Percentiles rank a stretch among this genome's conserved stretches.
phyloP scores from a whole-genome alignment of 495 filamentous ascomycete genomes.

The Trichocladium uniseriatum region DNA sequence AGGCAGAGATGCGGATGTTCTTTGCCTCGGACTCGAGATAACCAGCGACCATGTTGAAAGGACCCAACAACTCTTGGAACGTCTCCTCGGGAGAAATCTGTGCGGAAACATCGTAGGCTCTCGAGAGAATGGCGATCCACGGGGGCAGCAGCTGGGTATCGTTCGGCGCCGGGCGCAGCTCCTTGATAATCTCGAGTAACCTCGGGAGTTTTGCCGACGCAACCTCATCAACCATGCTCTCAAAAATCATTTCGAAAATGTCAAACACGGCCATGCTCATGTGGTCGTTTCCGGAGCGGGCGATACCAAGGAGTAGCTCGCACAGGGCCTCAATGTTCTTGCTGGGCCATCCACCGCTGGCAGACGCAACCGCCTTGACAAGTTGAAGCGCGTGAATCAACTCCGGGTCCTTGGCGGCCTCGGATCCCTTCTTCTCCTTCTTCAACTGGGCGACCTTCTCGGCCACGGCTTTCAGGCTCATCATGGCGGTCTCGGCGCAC shows the following conservation, averaged over 20 bases:
- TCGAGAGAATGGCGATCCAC: conserved; percentile 90
- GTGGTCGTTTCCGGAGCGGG: conserved; percentile 81
- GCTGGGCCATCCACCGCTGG: conserved; percentile 93
- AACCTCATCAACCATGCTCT: conserved; percentile 75
- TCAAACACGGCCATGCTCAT: conserved; percentile 93
- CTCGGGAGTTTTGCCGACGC: conserved; percentile 81
- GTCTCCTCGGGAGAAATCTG: conserved; percentile 79
- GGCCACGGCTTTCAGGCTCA: conserved; percentile 61
- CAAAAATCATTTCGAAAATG: conserved; percentile 92
- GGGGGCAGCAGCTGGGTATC: conserved; percentile 89
- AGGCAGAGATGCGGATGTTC: conserved; percentile 87
- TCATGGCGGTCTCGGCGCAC: conserved; percentile 83
- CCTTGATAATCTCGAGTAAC: conserved; percentile 74
- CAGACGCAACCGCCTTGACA: conserved; percentile 74
- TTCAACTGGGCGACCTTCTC: conserved; percentile 48
- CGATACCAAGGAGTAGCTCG: conserved; percentile 78
- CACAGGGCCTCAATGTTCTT: conserved; percentile 88
- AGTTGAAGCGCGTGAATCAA: conserved; percentile 88
- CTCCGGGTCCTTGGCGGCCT: conserved; percentile 59
- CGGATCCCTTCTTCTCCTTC: conserved; percentile 56
- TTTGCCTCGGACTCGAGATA: conserved; percentile 81
- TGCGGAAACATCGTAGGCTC: conserved; percentile 87
- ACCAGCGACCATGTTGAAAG: conserved; percentile 64
- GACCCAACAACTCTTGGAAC: conserved; percentile 72
- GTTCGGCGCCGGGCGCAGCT: conserved; percentile 79